A percentile compares a stretch with the other conserved stretches of the same genome.
These are phyloP conservation scores for Clonostachys rosea DNA, from an alignment of 2,329 filamentous ascomycete species.

Conservation along the genomic window DNA sequence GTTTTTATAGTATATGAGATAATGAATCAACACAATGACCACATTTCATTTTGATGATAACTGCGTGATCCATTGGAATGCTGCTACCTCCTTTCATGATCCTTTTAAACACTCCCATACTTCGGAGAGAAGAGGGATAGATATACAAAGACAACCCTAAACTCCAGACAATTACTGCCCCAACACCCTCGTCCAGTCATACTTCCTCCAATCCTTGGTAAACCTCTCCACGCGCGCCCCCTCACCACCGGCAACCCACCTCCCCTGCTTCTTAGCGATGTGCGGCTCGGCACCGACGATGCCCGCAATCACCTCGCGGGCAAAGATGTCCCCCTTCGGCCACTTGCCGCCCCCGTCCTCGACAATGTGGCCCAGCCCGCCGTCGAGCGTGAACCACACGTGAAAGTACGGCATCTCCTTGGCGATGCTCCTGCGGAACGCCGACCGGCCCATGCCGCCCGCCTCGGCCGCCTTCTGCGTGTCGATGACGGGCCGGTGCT, in stretches of 20 bases:
- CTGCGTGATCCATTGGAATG: too few species aligned
- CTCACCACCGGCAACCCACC: constrained; percentile 69
- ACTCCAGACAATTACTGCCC: constrained; percentile 3
- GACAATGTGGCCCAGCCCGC: constrained; percentile 86
- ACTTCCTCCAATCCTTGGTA: constrained; percentile 82
- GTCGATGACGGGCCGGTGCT: constrained; percentile 93
- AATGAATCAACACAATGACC: too few species aligned
- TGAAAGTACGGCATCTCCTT: constrained; percentile 99
- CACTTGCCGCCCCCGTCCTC: constrained; percentile 77
- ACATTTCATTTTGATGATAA: too few species aligned
- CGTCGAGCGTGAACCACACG: constrained; percentile 90
- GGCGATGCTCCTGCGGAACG: constrained; percentile 77
- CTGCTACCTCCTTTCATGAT: too few species aligned
- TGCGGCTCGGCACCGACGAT: constrained; percentile 83
- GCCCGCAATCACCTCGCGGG: constrained; percentile 84
- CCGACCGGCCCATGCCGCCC: constrained; percentile 68
- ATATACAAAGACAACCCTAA: too few species aligned
- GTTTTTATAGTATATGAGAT: too few species aligned
- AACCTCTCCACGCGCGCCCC: constrained; percentile 71
- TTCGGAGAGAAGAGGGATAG: too few species aligned
- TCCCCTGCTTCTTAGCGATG: constrained; percentile 83
- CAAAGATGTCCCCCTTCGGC: constrained; percentile 90
- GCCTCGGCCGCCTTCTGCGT: constrained; percentile 63
- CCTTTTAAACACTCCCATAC: too few species aligned
- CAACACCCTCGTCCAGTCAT: constrained; percentile 75